These are phyloP conservation scores for Osmanthus fragrans DNA, from an alignment of 257 asterid species.

Conservation along the genomic window DNA sequence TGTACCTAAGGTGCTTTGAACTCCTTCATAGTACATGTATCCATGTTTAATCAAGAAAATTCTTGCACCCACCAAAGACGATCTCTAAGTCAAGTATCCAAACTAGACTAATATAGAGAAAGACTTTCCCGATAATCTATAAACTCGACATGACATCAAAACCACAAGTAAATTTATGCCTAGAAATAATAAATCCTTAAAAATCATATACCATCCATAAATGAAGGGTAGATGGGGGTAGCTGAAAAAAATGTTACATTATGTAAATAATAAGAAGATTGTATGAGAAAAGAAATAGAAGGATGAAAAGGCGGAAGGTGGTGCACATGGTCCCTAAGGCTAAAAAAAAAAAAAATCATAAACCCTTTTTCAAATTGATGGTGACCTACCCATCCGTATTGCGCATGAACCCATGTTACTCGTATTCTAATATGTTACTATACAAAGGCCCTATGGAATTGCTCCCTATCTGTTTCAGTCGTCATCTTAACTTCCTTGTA, in stretches of 20 bases:
- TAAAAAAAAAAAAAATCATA: slow-evolving; percentile 24
- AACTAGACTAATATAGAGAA: neutral
- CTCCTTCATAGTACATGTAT: no score
- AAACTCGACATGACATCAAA: neutral
- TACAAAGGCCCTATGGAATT: slow-evolving; percentile 13
- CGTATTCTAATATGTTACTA: slow-evolving; percentile 16
- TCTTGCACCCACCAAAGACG: neutral
- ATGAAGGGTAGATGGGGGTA: slow-evolving; percentile 20
- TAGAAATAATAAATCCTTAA: neutral
- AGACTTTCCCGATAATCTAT: neutral
- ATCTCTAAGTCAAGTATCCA: neutral
- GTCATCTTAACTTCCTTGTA: slow-evolving; percentile 25
- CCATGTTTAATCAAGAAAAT: no score
- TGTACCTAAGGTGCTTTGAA: no score
- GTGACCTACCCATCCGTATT: slow-evolving; percentile 46
- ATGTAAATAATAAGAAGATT: neutral
- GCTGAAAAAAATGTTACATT: slow-evolving; percentile 27
- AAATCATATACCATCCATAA: slow-evolving; percentile 5
- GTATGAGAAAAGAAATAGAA: neutral
- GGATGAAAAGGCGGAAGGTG: slow-evolving; percentile 3
- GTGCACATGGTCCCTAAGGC: slow-evolving; percentile 21
- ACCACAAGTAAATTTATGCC: neutral
- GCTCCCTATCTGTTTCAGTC: slow-evolving; percentile 40
- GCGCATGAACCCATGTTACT: slow-evolving; percentile 96
- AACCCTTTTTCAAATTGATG: slow-evolving; percentile 33